These are phyloP conservation scores for Gossypium mustelinum DNA, from an alignment of 345 rosid genomes.

Conservation along the genomic window DNA sequence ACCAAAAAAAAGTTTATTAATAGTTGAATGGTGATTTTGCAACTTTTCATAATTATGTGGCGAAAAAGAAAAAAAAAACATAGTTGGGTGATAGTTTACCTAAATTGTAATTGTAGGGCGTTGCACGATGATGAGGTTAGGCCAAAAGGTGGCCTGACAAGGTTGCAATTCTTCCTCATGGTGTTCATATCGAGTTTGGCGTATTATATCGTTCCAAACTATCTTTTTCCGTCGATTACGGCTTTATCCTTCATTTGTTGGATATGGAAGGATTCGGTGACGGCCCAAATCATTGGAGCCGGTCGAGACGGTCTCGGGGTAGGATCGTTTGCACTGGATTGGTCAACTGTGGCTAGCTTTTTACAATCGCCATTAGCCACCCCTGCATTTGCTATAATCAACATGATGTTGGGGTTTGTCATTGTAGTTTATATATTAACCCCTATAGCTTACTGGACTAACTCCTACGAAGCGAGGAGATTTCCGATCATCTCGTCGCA, in stretches of 20 bases:
- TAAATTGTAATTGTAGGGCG: slow-evolving; percentile 27
- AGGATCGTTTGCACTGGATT: slow-evolving; percentile 24
- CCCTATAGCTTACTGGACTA: slow-evolving; percentile 37
- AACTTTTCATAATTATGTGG: too few relatives aligned
- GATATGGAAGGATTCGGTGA: slow-evolving; percentile 42
- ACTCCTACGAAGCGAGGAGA: slow-evolving; percentile 37
- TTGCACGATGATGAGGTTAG: slow-evolving; percentile 46
- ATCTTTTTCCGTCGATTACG: slow-evolving; percentile 37
- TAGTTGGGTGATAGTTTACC: too few relatives aligned
- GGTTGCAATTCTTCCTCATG: slow-evolving; percentile 53
- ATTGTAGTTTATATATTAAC: slow-evolving; percentile 21
- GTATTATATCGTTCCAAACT: slow-evolving; percentile 46
- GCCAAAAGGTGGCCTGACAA: slow-evolving; percentile 36
- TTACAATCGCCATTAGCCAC: slow-evolving; percentile 38
- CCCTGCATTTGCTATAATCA: slow-evolving; percentile 33
- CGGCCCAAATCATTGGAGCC: slow-evolving; percentile 42
- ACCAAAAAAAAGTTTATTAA: too few relatives aligned
- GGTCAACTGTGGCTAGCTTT: slow-evolving; percentile 38
- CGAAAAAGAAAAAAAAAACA: too few relatives aligned
- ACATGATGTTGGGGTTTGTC: slow-evolving; percentile 26
- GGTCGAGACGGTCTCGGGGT: slow-evolving; percentile 41
- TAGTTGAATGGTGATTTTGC: too few relatives aligned
- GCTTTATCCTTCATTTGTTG: slow-evolving; percentile 43
- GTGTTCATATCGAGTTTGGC: slow-evolving; percentile 44
- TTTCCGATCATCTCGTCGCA: slow-evolving; percentile 43